Evolutionary conservation across 2,329 filamentous ascomycete species (phyloP), one percentile per base, ranked within the genome.

Genomic region (Exophiala viscosa): DNA sequence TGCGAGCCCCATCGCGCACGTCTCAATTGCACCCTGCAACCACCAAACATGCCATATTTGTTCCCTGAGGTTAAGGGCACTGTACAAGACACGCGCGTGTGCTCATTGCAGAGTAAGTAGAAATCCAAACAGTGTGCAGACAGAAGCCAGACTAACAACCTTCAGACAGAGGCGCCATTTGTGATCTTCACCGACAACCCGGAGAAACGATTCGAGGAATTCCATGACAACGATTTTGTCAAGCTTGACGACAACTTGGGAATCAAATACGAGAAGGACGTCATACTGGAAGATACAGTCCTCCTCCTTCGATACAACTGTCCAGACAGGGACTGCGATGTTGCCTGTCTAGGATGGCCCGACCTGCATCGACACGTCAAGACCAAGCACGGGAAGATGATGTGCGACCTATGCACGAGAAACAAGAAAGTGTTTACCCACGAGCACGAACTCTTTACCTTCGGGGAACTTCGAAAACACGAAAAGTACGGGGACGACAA

Each of bases 351-450:
- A 50, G 84, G 86, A 20, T 90, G 87, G 87, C 86, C 85, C 13
- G 85, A 90, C 64, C 71, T 91, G 50, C 86, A 90, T 68, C 78
- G 84, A 38, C 87, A 99, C 76, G 92, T 96, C 51, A 87, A 86
- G 66, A 82, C 77, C 47, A 81, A 80, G 52, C 93, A 99, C 73
- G 79, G 85, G 59, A 95, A 92, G 73, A 85, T 88, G 67, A 57
- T 52, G 45, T 58, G 88, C 70, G 90, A 96, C 69, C 77, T 96
- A 9, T 96, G 91, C 71, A 88, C 91, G 5, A 79, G 90, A 55
- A 91, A 96, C 75, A 99, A 99, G 73, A 96, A 96, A 67, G 90
- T 96, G 32, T 99, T 99, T 64, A 96, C 93, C 1, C 93, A 99
- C 71, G 93, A 99, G 71, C 93, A 99, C 67, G 89, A 95, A 58